Evolutionary conservation across 148 eudicot species (phyloP), one percentile per base, ranked within the genome.

Genomic region (Rhododendron kiyosumense): DNA sequence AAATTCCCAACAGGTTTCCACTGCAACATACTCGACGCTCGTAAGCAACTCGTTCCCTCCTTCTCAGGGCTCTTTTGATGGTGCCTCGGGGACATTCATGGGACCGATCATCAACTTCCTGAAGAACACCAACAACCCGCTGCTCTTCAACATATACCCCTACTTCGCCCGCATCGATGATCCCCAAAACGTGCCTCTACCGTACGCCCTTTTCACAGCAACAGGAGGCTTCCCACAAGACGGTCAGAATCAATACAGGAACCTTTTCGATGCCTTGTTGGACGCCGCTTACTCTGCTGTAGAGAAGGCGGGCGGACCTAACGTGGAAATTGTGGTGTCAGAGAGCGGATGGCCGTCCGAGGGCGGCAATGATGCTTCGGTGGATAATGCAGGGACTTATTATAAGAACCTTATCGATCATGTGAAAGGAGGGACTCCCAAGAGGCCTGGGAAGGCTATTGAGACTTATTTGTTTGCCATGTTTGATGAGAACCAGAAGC

Each of bases 341-440:
- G 83, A 57, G 83, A 81, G 67, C 22, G 83, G 83, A 22, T 81
- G 83, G 83, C 67, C 83, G 3, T 49, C 83, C 10, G 43, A 1
- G 0, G 83, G 83, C 13, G 67, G 67, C 1, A 1, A 5, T 17
- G 83, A 15, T 11, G 51, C 83, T 52, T 22, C 34, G 20, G 1
- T 12, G 24, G 8, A 57, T 7, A 51, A 81, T 52, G 83, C 83
- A 7, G 5, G 13, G 13, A 81, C 65, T 81, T 81, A 81, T 17
- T 28, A 51, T 51, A 10, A 12, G 0, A 54, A 81, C 5, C 17
- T 81, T 0, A 54, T 81, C 14, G 20, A 17, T 30, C 83, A 49
- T 81, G 83, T 81, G 18, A 34, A 81, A 10, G 13, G 22, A 30
- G 83, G 69, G 24, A 67, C 4, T 30, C 67, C 67, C 22, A 59